These are phyloP conservation scores for Neonectria sp. DNA, from an alignment of 2,329 filamentous ascomycete genomes.

Conservation along the genomic window DNA sequence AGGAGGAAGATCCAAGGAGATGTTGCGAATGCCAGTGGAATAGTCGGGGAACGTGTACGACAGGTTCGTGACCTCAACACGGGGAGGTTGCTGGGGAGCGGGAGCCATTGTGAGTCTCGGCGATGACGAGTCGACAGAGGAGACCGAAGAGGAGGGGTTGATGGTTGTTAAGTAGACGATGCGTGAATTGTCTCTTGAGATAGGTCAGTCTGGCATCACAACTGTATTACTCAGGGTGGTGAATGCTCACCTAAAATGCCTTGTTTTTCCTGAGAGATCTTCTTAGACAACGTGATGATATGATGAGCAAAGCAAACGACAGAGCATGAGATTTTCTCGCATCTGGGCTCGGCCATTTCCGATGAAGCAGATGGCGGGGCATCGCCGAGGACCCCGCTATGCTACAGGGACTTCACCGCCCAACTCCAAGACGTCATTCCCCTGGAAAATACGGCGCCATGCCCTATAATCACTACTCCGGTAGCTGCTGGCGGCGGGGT, in stretches of 20 bases:
- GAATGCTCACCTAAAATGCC: neutral
- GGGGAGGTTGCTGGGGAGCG: slow-evolving; percentile 59
- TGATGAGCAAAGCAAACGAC: slow-evolving; percentile 5
- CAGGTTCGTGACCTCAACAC: slow-evolving; percentile 81
- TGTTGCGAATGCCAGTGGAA: slow-evolving; percentile 81
- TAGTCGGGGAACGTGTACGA: slow-evolving; percentile 93
- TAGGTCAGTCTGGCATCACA: neutral
- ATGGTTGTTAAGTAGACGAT: neutral
- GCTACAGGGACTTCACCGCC: slow-evolving; percentile 32
- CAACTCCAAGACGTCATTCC: slow-evolving; percentile 40
- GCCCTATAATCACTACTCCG: slow-evolving; percentile 25
- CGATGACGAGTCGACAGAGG: slow-evolving; percentile 15
- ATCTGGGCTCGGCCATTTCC: neutral
- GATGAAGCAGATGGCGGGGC: slow-evolving; percentile 40
- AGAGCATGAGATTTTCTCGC: slow-evolving; percentile 36
- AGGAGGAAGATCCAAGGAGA: slow-evolving; percentile 83
- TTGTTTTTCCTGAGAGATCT: neutral
- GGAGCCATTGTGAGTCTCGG: slow-evolving; percentile 46
- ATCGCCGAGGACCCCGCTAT: slow-evolving; percentile 35
- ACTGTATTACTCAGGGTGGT: neutral
- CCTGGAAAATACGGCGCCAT: slow-evolving; percentile 2
- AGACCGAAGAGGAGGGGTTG: slow-evolving; percentile 13
- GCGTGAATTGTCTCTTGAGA: neutral
- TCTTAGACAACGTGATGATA: neutral
- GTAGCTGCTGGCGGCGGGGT: slow-evolving; percentile 1